phyloP scores from a whole-genome alignment of 257 asterid genomes.

The Lycium ferocissimum region DNA sequence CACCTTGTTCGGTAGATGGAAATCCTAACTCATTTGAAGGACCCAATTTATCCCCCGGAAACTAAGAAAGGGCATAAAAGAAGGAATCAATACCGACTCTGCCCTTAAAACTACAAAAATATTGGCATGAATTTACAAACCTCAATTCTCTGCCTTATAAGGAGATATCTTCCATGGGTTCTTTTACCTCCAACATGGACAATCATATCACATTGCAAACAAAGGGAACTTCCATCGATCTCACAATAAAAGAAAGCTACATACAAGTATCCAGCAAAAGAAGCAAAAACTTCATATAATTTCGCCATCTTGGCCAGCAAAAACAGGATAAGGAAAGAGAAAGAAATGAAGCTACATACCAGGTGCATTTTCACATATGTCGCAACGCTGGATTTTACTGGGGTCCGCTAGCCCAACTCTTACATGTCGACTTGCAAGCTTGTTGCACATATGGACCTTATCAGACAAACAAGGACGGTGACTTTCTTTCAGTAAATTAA shows the following conservation, averaged over 20 bases:
- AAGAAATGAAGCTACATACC: slow-evolving; percentile 55
- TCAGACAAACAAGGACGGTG: neutral
- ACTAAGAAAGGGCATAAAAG: slow-evolving; percentile 54
- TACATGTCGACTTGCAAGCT: slow-evolving; percentile 91
- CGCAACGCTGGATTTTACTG: slow-evolving; percentile 77
- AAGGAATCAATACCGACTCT: slow-evolving; percentile 28
- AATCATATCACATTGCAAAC: slow-evolving; percentile 90
- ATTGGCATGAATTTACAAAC: slow-evolving; percentile 58
- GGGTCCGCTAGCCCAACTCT: slow-evolving; percentile 96
- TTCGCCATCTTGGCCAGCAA: neutral
- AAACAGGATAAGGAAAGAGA: slow-evolving; percentile 34
- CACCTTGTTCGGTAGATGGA: slow-evolving; percentile 49
- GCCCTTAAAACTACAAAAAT: slow-evolving; percentile 10
- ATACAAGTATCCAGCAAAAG: slow-evolving; percentile 37
- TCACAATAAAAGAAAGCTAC: slow-evolving; percentile 98
- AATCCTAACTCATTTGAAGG: slow-evolving; percentile 55
- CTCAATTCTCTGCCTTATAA: slow-evolving; percentile 93
- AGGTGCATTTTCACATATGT: slow-evolving; percentile 91
- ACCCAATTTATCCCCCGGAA: slow-evolving; percentile 77
- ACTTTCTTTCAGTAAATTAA: slow-evolving; percentile 25
- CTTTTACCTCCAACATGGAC: slow-evolving; percentile 98
- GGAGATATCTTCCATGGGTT: slow-evolving; percentile 92
- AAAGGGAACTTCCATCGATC: slow-evolving; percentile 93
- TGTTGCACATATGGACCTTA: slow-evolving; percentile 93
- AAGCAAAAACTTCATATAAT: slow-evolving; percentile 29